Percentiles rank a stretch among this genome's conserved stretches.
Evolutionary conservation across 768 basidiomycete species (phyloP).

Genomic region (Rhizopogon salebrosus): DNA sequence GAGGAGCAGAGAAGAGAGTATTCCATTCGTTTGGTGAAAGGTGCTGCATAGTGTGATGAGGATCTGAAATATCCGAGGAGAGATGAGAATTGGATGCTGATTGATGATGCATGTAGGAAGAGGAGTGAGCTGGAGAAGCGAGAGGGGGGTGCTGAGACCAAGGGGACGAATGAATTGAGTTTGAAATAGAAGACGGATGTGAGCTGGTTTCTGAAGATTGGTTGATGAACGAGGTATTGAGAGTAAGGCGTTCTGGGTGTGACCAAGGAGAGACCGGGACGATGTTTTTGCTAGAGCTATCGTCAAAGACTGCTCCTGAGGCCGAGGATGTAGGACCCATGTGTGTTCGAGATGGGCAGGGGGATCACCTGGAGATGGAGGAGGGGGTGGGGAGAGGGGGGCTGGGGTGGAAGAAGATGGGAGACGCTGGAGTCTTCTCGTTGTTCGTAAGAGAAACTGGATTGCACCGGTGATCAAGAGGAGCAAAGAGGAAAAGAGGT

Average conservation of each 20-base stretch:
- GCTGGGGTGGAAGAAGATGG: no score
- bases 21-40: conserved; percentile 42
- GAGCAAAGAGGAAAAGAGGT: conserved; percentile 11
- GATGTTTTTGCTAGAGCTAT: conserved; percentile 24
- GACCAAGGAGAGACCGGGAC: conserved; percentile 25
- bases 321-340: conserved; percentile 33
- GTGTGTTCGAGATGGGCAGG: conserved; percentile 9
- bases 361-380: background rate
- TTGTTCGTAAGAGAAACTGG: no score
- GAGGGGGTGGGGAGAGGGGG: no score
- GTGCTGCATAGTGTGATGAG: conserved; percentile 17
- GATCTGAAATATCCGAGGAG: conserved; percentile 14
- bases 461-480: background rate
- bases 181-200: conserved; percentile 27
- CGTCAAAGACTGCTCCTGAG: conserved; percentile 15
- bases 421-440: no score
- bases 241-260: conserved; percentile 28
- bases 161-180: conserved; percentile 29
- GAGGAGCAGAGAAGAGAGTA: conserved; percentile 53
- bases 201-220: conserved; percentile 22
- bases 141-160: conserved; percentile 31
- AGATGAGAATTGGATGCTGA: conserved; percentile 6
- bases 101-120: conserved; percentile 15
- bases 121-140: conserved; percentile 12
- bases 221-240: conserved; percentile 27